These are phyloP conservation scores for Penicillium simplicissimum DNA, from an alignment of 495 filamentous ascomycete genomes.

Conservation along the genomic window DNA sequence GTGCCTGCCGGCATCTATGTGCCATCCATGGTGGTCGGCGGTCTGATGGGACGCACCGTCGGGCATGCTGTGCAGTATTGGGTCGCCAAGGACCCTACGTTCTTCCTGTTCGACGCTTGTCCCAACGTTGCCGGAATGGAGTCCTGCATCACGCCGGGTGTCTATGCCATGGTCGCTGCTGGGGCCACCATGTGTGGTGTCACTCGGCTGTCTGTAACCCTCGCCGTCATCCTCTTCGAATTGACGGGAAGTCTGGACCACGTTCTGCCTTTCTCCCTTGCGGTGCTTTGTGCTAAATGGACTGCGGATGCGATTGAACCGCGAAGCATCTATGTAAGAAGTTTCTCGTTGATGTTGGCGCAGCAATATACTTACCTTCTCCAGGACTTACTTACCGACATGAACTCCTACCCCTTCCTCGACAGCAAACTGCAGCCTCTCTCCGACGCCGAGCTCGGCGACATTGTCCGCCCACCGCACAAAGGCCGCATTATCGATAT, in stretches of 20 bases:
- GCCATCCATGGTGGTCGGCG: constrained; percentile 96
- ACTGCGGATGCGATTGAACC: constrained; percentile 95
- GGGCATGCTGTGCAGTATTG: constrained; percentile 86
- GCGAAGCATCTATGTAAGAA: constrained; percentile 81
- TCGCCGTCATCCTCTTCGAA: constrained; percentile 95
- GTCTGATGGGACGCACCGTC: constrained; percentile 84
- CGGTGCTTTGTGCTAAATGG: constrained; percentile 94
- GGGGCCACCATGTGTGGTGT: constrained; percentile 98
- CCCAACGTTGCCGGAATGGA: constrained; percentile 66
- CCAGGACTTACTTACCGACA: constrained; percentile 86
- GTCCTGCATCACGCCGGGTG: constrained; percentile 89
- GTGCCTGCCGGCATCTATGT: constrained; percentile 97
- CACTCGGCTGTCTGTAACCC: constrained; percentile 87
- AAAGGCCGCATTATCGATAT: constrained; percentile 85
- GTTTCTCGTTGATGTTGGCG: not conserved
- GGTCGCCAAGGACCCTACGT: constrained; percentile 69
- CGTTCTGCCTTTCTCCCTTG: constrained; percentile 90
- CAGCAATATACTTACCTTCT: constrained; percentile 21
- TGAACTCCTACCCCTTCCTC: constrained; percentile 96
- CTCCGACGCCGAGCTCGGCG: constrained; percentile 80
- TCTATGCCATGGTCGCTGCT: constrained; percentile 93
- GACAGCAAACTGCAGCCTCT: constrained; percentile 91
- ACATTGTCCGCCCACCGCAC: constrained; percentile 77
- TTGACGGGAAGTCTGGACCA: constrained; percentile 92
- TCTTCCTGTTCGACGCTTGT: constrained; percentile 72